Evolutionary conservation across 345 rosid genomes (phyloP).

Genomic region (Adansonia digitata): DNA sequence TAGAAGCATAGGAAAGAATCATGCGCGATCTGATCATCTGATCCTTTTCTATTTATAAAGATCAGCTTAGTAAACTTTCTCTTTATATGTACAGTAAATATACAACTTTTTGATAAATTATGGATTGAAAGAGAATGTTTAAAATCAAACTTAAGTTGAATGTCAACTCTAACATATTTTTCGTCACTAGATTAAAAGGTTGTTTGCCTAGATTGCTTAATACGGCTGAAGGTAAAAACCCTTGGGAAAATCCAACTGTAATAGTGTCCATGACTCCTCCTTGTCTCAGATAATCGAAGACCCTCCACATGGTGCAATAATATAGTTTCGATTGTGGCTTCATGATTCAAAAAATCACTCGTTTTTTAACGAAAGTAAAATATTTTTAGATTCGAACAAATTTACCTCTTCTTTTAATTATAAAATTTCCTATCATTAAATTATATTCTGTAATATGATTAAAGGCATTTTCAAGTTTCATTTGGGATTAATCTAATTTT

Average conservation of each 20-base stretch:
- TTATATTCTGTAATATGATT: too few species aligned
- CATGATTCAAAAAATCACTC: neutral
- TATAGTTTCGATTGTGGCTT: neutral
- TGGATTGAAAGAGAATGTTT: too few species aligned
- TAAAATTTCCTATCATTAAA: neutral
- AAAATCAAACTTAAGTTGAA: too few species aligned
- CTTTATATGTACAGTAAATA: neutral
- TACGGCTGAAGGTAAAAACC: neutral
- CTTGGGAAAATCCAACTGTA: neutral
- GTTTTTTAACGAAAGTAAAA: neutral
- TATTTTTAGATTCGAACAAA: neutral
- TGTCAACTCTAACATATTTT: too few species aligned
- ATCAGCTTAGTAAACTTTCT: neutral
- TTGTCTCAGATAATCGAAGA: neutral
- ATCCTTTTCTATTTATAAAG: neutral
- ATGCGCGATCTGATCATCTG: neutral
- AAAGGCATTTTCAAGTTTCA: neutral
- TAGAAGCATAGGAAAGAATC: neutral
- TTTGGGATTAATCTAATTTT: too few species aligned
- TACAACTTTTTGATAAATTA: too few species aligned
- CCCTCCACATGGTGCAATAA: constrained; percentile 1
- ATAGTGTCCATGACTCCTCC: constrained; percentile 1
- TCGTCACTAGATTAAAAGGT: too few species aligned
- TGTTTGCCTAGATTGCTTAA: too few species aligned
- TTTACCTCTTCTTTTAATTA: neutral